Evolutionary conservation across 129 eudicot species (phyloP).

Genomic region (Flaveria linearis): DNA sequence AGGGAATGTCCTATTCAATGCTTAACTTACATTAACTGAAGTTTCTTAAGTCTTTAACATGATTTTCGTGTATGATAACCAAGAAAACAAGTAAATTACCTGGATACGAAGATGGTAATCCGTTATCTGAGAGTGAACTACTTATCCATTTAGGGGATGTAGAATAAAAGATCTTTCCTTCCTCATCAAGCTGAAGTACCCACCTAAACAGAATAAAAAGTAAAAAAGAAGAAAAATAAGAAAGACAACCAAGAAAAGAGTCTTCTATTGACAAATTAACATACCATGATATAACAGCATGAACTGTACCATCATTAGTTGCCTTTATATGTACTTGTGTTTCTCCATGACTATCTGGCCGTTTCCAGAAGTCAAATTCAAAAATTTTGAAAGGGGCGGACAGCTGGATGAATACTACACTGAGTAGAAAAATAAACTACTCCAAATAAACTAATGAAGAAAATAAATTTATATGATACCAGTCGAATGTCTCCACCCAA

Average conservation of each 20-base stretch:
- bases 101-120: constrained; percentile 35
- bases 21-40: background rate
- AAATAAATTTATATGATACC: constrained; percentile 37
- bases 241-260: constrained; percentile 1
- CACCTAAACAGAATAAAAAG: constrained; percentile 53
- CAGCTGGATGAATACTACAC: constrained; percentile 60
- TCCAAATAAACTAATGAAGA: background rate
- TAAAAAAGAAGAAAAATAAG: constrained; percentile 1
- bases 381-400: constrained; percentile 94
- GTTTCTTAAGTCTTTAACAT: background rate
- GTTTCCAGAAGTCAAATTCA: constrained; percentile 89
- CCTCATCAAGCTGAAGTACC: constrained; percentile 91
- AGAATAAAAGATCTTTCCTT: constrained; percentile 80
- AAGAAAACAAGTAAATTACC: constrained; percentile 37
- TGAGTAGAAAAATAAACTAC: constrained; percentile 33
- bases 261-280: constrained; percentile 7
- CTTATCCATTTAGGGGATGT: constrained; percentile 81
- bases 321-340: constrained; percentile 58
- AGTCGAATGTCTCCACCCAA: constrained; percentile 63
- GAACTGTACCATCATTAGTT: constrained; percentile 63
- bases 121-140: constrained; percentile 29
- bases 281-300: constrained; percentile 95
- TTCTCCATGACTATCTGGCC: constrained; percentile 79
- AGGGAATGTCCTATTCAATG: background rate
- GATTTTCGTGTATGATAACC: background rate